Conservation (phyloP, 192 early-diverging fungal genomes). For the Entrophospora sp. region DNA sequence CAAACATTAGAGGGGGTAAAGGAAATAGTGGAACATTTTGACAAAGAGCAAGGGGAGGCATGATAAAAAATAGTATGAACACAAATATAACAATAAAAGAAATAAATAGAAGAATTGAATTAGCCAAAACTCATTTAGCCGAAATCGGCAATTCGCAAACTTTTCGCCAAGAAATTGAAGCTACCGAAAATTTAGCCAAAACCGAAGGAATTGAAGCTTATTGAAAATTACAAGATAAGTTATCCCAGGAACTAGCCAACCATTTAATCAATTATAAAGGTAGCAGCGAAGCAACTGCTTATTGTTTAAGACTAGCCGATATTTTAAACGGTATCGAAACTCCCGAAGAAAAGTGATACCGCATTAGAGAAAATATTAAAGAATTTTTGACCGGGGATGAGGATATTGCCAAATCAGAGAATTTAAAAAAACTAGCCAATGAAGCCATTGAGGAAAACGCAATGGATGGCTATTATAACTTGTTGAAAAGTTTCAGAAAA, state of each 20-base stretch:
- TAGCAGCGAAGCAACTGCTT: background rate
- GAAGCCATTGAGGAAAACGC: conserved; percentile 1
- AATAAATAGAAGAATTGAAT: background rate
- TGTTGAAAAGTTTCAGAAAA: background rate
- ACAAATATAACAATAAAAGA: background rate
- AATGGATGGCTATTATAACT: conserved; percentile 13
- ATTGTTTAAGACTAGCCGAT: background rate
- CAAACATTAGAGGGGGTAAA: no score
- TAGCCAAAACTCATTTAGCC: conserved; percentile 7
- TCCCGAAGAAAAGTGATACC: background rate
- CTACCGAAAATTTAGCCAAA: background rate
- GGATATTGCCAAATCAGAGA: background rate
- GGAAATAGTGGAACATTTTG: no score
- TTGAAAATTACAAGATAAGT: background rate
- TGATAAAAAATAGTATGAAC: background rate
- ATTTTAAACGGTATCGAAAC: conserved; percentile 4
- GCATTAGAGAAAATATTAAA: conserved; percentile 5
- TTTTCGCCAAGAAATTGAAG: background rate
- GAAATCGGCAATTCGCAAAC: background rate
- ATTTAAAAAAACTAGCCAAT: background rate
- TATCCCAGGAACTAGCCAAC: background rate
- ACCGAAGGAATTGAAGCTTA: background rate
- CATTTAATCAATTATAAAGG: background rate
- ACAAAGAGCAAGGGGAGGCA: no score
- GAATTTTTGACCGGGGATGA: background rate